A percentile compares a stretch with the other conserved stretches of the same genome.
Evolutionary conservation across 2,329 filamentous ascomycete species (phyloP).

Genomic region (Penicillium palitans): DNA sequence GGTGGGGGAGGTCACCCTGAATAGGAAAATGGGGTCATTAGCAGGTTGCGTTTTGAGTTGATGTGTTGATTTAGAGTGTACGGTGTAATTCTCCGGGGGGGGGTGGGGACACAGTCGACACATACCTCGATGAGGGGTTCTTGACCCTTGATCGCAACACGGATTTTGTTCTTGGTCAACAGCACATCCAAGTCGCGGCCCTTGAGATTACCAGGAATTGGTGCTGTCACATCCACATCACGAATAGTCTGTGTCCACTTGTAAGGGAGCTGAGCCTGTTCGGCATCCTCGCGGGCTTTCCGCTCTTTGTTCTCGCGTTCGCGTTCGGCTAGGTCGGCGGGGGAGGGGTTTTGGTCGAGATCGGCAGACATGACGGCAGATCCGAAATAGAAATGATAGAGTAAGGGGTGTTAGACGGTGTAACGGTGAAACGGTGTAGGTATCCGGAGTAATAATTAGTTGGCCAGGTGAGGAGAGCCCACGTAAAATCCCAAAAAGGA

Average conservation of each 20-base stretch:
- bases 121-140: conserved; percentile 76
- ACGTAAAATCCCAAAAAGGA: conserved; percentile 1
- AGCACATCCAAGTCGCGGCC: conserved; percentile 79
- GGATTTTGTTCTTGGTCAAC: conserved; percentile 74
- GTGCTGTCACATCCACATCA: conserved; percentile 78
- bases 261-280: conserved; percentile 91
- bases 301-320: conserved; percentile 58
- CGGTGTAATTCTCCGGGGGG: neutral
- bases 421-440: neutral
- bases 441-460: neutral
- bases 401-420: neutral
- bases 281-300: conserved; percentile 73
- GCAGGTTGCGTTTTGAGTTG: neutral
- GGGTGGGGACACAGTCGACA: conserved; percentile 23
- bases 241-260: conserved; percentile 94
- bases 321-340: conserved; percentile 48
- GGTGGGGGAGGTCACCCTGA: conserved; percentile 80
- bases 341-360: conserved; percentile 32
- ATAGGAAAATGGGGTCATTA: conserved; percentile 5
- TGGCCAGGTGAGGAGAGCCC: neutral
- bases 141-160: conserved; percentile 84
- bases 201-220: conserved; percentile 79
- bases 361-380: conserved; percentile 33
- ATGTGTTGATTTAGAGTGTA: conserved; percentile 1
- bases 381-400: neutral